Evolutionary conservation across 2,329 filamentous ascomycete species (phyloP).

Genomic region (Penicillium frequentans): DNA sequence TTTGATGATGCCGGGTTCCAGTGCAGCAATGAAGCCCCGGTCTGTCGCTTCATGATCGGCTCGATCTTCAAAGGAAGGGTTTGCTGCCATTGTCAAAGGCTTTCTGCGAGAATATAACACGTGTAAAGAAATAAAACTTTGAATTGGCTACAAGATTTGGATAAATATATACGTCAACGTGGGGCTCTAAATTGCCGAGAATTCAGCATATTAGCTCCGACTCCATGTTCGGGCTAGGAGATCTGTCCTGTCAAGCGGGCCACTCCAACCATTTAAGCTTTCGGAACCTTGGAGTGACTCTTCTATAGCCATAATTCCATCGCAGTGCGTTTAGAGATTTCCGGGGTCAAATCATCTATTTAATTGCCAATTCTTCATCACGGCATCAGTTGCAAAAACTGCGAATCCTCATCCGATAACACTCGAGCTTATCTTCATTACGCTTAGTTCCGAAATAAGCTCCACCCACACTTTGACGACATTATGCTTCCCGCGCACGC

Average conservation of each 20-base stretch:
- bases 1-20: slow-evolving; percentile 21
- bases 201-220: background rate
- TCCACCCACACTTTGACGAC: background rate
- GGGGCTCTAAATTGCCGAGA: background rate
- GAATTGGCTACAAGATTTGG: background rate
- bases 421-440: background rate
- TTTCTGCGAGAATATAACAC: background rate
- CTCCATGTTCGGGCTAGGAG: background rate
- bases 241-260: background rate
- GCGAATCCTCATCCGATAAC: background rate
- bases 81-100: background rate
- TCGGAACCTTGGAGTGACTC: background rate
- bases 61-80: slow-evolving; percentile 12
- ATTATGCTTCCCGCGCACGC: background rate
- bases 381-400: background rate
- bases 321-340: too few relatives aligned
- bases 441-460: background rate
- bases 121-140: background rate
- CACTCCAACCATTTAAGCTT: background rate
- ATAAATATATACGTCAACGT: background rate
- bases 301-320: background rate
- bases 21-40: slow-evolving; percentile 23
- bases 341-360: background rate
- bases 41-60: slow-evolving; percentile 19
- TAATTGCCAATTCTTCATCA: background rate